Percentiles rank a stretch among this genome's conserved stretches.
These are phyloP conservation scores for Candida silvicultrix DNA, from an alignment of 805 yeast genomes.

Conservation along the genomic window DNA sequence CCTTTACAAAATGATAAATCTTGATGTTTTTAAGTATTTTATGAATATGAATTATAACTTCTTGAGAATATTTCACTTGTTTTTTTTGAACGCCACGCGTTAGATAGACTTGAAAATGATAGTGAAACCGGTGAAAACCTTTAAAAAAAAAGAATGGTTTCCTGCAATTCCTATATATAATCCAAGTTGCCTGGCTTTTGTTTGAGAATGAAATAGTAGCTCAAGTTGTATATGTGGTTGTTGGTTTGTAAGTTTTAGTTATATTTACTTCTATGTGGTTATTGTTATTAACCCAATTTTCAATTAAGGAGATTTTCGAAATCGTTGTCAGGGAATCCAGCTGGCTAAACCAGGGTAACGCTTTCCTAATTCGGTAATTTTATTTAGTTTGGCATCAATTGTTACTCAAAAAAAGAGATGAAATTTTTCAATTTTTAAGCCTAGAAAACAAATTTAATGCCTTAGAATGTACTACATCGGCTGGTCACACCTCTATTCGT, in stretches of 20 bases:
- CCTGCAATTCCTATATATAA: not conserved
- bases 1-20: not conserved
- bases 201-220: not conserved
- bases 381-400: not conserved
- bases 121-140: no score
- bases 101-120: no score
- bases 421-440: no score
- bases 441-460: no score
- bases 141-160: not conserved
- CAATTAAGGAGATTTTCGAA: constrained; percentile 1
- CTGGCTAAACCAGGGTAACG: not conserved
- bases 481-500: no score
- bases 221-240: not conserved
- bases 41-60: not conserved
- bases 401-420: no score
- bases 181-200: not conserved
- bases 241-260: not conserved
- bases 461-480: no score
- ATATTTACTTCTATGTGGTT: not conserved
- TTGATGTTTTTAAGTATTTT: not conserved
- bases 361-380: not conserved
- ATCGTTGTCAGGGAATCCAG: constrained; percentile 1
- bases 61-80: not conserved
- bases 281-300: not conserved
- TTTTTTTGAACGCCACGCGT: not conserved